Evolutionary conservation across 257 asterid genomes (phyloP).

Genomic region (Lycium ferocissimum): DNA sequence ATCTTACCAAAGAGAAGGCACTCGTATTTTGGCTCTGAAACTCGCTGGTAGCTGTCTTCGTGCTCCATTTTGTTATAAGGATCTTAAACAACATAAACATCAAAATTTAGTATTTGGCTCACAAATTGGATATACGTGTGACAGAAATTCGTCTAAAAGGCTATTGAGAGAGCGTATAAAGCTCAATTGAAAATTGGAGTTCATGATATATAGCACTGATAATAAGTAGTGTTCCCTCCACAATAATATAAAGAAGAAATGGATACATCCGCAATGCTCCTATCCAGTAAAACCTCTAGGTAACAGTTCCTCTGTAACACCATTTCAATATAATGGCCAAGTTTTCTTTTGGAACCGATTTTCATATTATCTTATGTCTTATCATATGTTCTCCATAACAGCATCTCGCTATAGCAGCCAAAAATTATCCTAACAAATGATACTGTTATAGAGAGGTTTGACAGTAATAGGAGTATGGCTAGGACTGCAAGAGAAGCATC

Average conservation of each 20-base stretch:
- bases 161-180: background rate
- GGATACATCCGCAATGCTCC: background rate
- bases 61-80: constrained; percentile 59
- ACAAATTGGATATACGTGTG: background rate
- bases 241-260: background rate
- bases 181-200: background rate
- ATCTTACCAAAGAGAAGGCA: constrained; percentile 84
- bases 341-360: too few relatives aligned
- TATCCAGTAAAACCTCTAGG: background rate
- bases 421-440: too few relatives aligned
- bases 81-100: constrained; percentile 35
- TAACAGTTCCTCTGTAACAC: too few relatives aligned
- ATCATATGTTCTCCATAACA: too few relatives aligned
- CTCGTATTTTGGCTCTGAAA: constrained; percentile 60
- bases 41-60: constrained; percentile 46
- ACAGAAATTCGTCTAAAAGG: background rate
- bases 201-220: background rate
- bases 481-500: background rate
- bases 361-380: too few relatives aligned
- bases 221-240: background rate
- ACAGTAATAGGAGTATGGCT: background rate
- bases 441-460: too few relatives aligned
- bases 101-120: background rate
- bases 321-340: too few relatives aligned
- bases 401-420: too few relatives aligned